A percentile compares a stretch with the other conserved stretches of the same genome.
These are phyloP conservation scores for Tylopilus felleus DNA, from an alignment of 768 basidiomycete genomes.

Conservation along the genomic window DNA sequence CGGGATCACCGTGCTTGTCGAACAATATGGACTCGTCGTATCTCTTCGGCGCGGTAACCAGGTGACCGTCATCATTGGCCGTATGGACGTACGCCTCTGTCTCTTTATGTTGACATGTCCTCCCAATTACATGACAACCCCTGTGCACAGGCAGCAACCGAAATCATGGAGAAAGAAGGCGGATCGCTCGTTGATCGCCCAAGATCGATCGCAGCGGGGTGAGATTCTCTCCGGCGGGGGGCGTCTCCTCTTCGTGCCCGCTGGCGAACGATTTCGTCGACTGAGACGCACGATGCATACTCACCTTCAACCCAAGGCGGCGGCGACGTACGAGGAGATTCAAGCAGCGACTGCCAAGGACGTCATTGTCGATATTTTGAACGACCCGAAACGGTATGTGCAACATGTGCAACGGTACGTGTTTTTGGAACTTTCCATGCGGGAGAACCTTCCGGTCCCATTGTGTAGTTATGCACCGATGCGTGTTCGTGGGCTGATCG, in stretches of 20 bases:
- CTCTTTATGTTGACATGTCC: too few species aligned
- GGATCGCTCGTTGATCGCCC: constrained; percentile 45
- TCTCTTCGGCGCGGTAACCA: constrained; percentile 44
- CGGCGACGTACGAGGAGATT: constrained; percentile 43
- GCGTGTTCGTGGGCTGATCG: too few species aligned
- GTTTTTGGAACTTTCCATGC: too few species aligned
- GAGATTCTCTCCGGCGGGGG: constrained; percentile 55
- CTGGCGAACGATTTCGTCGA: constrained; percentile 56
- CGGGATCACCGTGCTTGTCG: constrained; percentile 47
- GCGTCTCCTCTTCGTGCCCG: constrained; percentile 46
- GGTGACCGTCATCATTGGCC: constrained; percentile 16
- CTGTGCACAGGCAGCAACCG: constrained; percentile 45
- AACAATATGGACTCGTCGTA: constrained; percentile 55
- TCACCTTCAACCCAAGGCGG: constrained; percentile 48
- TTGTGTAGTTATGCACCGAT: too few species aligned
- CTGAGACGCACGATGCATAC: constrained; percentile 51
- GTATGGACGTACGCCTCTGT: constrained; percentile 12
- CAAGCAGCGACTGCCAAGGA: constrained; percentile 33
- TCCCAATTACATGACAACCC: neutral
- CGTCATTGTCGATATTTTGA: constrained; percentile 20
- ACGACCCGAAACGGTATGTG: constrained; percentile 12
- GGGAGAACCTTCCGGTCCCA: too few species aligned
- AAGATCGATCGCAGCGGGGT: constrained; percentile 42
- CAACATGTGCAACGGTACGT: constrained; percentile 15
- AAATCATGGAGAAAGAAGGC: constrained; percentile 62